A percentile compares a stretch with the other conserved stretches of the same genome.
Evolutionary conservation across 2,329 filamentous ascomycete species (phyloP).

Genomic region (Trichoderma sp.): DNA sequence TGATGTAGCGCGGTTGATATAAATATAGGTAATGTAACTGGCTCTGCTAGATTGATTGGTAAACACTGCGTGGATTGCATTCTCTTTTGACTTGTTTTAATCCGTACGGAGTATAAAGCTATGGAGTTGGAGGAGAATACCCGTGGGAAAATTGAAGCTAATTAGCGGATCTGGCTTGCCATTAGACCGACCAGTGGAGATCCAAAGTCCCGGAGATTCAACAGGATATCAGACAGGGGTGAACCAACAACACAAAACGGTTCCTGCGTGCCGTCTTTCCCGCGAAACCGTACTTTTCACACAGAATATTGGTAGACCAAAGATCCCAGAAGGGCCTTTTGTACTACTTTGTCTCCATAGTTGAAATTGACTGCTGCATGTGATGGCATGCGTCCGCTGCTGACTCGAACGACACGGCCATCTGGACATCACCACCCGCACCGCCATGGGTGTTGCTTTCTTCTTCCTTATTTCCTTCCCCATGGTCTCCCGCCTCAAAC

Average conservation of each 20-base stretch:
- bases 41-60: neutral
- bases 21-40: neutral
- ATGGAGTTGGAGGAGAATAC: neutral
- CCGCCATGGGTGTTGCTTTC: neutral
- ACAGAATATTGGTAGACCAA: neutral
- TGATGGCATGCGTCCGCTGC: neutral
- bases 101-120: neutral
- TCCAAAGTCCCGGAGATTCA: neutral
- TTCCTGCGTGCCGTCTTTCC: neutral
- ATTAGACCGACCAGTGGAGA: neutral
- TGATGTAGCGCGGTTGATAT: neutral
- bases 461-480: neutral
- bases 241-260: neutral
- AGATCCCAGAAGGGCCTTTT: neutral
- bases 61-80: neutral
- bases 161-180: neutral
- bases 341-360: neutral
- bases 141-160: neutral
- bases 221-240: neutral
- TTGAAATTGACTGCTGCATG: neutral
- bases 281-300: neutral
- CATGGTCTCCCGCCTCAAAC: neutral
- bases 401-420: neutral
- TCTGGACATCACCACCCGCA: neutral
- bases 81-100: neutral